Evolutionary conservation across 176 grass and related monocot genomes (phyloP).

Genomic region (Oryza glumipatula): DNA sequence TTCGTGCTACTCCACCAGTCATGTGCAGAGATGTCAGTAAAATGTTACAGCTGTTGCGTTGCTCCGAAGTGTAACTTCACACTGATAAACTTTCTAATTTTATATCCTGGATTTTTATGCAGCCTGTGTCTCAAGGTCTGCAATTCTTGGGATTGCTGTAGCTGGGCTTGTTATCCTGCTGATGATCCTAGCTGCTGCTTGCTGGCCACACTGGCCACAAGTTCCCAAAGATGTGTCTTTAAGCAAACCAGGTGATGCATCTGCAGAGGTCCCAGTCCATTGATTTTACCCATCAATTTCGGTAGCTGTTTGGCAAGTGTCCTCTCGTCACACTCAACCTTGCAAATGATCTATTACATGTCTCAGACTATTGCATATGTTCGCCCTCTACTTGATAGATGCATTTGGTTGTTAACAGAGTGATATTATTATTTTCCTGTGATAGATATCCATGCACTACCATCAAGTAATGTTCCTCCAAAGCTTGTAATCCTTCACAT

Average conservation of each 20-base stretch:
- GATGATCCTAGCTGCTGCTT: constrained; percentile 64
- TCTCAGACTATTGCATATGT: constrained; percentile 22
- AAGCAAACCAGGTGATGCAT: constrained; percentile 74
- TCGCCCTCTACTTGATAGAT: constrained; percentile 1
- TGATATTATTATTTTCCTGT: constrained; percentile 32
- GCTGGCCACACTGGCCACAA: constrained; percentile 56
- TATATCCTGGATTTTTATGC: constrained; percentile 2
- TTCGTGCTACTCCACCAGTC: constrained; percentile 53
- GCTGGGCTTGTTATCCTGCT: constrained; percentile 70
- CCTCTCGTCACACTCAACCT: neutral
- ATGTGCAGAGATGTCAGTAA: constrained; percentile 53
- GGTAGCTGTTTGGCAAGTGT: constrained; percentile 21
- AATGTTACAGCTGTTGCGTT: constrained; percentile 20
- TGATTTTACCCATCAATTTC: constrained; percentile 28
- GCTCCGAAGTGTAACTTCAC: constrained; percentile 18
- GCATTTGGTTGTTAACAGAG: constrained; percentile 13
- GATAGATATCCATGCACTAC: constrained; percentile 36
- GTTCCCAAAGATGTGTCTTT: constrained; percentile 57
- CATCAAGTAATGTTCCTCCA: constrained; percentile 63
- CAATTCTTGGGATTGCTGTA: constrained; percentile 69
- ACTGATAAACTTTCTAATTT: constrained; percentile 3
- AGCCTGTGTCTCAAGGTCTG: constrained; percentile 71
- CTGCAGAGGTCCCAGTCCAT: neutral
- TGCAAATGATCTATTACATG: constrained; percentile 3
- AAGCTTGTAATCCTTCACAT: constrained; percentile 96